Evolutionary conservation across 2,329 filamentous ascomycete genomes (phyloP), one percentile per base, ranked within the genome.

Genomic region (Aspergillus hortae): DNA sequence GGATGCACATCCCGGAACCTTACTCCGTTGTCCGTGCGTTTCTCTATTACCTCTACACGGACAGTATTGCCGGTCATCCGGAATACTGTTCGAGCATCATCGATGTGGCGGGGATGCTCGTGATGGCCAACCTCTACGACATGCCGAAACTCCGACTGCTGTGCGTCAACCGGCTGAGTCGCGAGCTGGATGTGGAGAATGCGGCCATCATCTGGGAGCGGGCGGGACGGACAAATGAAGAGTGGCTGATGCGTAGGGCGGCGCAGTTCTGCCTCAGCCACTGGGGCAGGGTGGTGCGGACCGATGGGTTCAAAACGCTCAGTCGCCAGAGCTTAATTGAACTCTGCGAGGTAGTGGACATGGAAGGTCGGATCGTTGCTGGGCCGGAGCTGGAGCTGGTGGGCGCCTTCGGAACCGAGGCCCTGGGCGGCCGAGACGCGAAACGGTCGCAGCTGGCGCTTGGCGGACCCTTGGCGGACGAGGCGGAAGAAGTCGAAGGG

Each of bases 41-140:
- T 67, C 80, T 99, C 25, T 92, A 94, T 73, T 99, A 96, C 66
- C 82, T 99, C 1, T 99, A 99, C 72, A 96, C 94, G 0, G 94
- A 99, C 70, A 92, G 87, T 61, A 96, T 99, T 60, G 69, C 73
- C 2, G 72, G 70, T n/a, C 74, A 77, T 52, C 82, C 83, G 0
- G 81, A 87, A 45, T 78, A 78, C 56, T 83, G 82, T 44, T 78
- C 82, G 0, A 78, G 74, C 7, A 82, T 96, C 17, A 84, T 86
- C 27, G 92, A 96, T 61, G 91, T 97, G 12, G 92, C 94, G 0
- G 92, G 94, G 7, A 84, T 99, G 71, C 81, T 99, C 3, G 92
- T 99, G 58, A 95, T 99, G 89, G 91, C 91, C 41, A 96, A 97
- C 69, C 89, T 97, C 44, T 99, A 99, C 74, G 92, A 96, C 67